A percentile compares a stretch with the other conserved stretches of the same genome.
Conservation (phyloP, 352 stramenopile species). For the Phytophthora foliorum region DNA sequence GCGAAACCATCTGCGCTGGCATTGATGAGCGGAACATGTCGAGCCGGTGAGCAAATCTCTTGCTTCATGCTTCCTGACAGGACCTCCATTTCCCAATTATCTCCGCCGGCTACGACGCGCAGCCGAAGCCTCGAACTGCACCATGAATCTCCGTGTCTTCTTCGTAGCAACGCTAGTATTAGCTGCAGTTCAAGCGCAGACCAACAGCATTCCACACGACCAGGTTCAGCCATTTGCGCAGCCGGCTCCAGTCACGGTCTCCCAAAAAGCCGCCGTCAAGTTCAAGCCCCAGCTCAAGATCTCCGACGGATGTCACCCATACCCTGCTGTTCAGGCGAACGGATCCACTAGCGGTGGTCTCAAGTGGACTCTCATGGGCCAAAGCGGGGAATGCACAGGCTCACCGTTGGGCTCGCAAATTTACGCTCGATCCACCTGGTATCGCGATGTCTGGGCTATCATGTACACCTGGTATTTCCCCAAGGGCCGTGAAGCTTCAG, state of each 20-base stretch:
- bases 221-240: slow-evolving; percentile 31
- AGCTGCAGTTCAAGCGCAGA: background rate
- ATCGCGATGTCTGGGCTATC: slow-evolving; percentile 34
- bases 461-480: slow-evolving; percentile 43
- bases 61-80: background rate
- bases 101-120: background rate
- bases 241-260: slow-evolving; percentile 24
- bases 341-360: slow-evolving; percentile 33
- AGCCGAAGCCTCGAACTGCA: background rate
- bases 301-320: slow-evolving; percentile 34
- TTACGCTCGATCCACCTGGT: slow-evolving; percentile 33
- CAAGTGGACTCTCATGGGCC: slow-evolving; percentile 26
- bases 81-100: background rate
- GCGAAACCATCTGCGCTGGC: background rate
- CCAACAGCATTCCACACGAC: slow-evolving; percentile 17
- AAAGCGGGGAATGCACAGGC: slow-evolving; percentile 32
- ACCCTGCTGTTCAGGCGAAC: slow-evolving; percentile 32
- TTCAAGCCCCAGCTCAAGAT: slow-evolving; percentile 42
- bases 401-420: slow-evolving; percentile 35
- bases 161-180: background rate
- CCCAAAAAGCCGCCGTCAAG: slow-evolving; percentile 27
- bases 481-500: slow-evolving; percentile 24
- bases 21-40: background rate
- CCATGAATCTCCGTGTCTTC: background rate
- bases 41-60: background rate